Base-by-base conservation (phyloP, 1,284 basidiomycete species). In the Cutaneotrichosporon cavernicola region DNA sequence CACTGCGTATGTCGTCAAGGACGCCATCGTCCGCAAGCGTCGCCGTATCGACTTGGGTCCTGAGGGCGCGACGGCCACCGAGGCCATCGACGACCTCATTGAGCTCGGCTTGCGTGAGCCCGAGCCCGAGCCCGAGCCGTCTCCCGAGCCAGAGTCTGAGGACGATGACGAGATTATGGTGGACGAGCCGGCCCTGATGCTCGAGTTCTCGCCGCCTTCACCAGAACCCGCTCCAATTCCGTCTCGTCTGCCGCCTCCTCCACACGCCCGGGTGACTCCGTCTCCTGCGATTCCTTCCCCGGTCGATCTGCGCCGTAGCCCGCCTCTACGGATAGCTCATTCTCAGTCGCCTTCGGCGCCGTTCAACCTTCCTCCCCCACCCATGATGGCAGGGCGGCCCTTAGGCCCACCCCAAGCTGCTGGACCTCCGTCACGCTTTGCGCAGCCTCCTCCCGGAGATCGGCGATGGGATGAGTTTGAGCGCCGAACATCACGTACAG, bases 41-140 rank as follows among this genome's bases (percentile, higher is more conserved):
- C 66, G 65, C 2, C 66, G 66, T 46, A 40, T 73, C 21, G 32
- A 60, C 38, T 49, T 65, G 22, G 40, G 61, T 2, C 50, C 70
- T 2, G 38, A 59, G 43, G 36, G 60, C 0, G 62, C 68, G 14
- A 32, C 26, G 16, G 31, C 18, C 30, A 38, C 58, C 16, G 69
- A 72, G 31, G 51, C 67, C 22, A 43, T 65, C 18, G 46, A 65
- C 26, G 73, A 75, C 56, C 63, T 70, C 3, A 56, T 62, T 13
- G 64, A 63, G 22, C 59, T 72, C n/a, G 69, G 71, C 1, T 32
- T 69, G 34, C 55, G 60, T 10, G 63, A 67, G 31, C 43, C 43
- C 14, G 63, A 67, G 31, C 43, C 43, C 18, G 40, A 58, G 5
- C 63, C 63, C 9, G 55, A 47, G 31, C 50, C 61, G 22, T 56